These are phyloP conservation scores for Globisporangium abappressorium DNA, from an alignment of 352 stramenopile genomes.

Conservation along the genomic window DNA sequence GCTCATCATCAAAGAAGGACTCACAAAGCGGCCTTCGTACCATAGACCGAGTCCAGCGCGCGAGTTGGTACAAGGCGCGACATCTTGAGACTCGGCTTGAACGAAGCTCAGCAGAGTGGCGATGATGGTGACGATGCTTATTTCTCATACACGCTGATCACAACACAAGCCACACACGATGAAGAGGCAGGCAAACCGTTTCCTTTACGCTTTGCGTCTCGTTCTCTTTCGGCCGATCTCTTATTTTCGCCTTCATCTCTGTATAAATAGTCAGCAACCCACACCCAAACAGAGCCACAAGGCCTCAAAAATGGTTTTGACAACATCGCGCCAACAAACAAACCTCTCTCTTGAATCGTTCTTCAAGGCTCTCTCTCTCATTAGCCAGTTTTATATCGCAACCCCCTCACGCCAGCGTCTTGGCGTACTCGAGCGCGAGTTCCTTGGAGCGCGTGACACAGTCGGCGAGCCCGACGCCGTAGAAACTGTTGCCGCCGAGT, in stretches of 20 bases:
- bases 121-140: neutral
- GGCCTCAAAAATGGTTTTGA: neutral
- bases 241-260: neutral
- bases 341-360: neutral
- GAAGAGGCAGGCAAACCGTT: slow-evolving; percentile 7
- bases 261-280: slow-evolving; percentile 6
- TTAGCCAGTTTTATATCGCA: neutral
- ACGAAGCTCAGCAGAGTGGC: neutral
- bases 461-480: slow-evolving; percentile 84
- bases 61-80: slow-evolving; percentile 54
- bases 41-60: slow-evolving; percentile 77
- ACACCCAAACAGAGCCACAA: neutral
- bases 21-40: slow-evolving; percentile 22
- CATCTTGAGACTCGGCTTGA: slow-evolving; percentile 27
- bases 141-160: slow-evolving; percentile 1
- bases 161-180: neutral
- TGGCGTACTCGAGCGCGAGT: slow-evolving; percentile 67
- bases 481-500: slow-evolving; percentile 84
- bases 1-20: neutral
- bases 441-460: slow-evolving; percentile 81
- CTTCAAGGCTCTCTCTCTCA: too few species aligned
- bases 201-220: neutral
- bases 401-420: slow-evolving; percentile 1
- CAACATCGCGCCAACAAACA: neutral
- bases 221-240: neutral